These are phyloP conservation scores for Ganoderma lingzhi DNA, from an alignment of 1,284 basidiomycete species.

Conservation along the genomic window DNA sequence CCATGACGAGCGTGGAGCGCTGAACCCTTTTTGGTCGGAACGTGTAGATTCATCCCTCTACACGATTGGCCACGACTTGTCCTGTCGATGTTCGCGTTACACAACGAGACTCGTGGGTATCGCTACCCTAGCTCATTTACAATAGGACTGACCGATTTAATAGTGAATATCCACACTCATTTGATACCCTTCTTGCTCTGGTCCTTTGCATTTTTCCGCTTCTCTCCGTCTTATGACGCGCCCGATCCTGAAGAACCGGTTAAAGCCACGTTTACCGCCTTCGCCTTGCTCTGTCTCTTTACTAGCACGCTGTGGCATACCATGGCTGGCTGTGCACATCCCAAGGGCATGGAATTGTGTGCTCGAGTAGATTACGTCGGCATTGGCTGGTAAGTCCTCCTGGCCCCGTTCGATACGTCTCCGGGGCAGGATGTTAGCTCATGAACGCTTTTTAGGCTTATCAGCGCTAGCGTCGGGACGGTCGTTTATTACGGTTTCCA, in stretches of 20 bases:
- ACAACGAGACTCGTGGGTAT: conserved; percentile 87
- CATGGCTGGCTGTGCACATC: conserved; percentile 83
- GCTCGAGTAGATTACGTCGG: conserved; percentile 85
- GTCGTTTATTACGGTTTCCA: conserved; percentile 80
- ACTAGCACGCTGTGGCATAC: conserved; percentile 84
- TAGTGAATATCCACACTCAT: conserved; percentile 94
- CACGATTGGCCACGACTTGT: conserved; percentile 78
- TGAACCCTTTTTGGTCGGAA: conserved; percentile 11
- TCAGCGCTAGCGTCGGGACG: conserved; percentile 75
- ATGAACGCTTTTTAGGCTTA: conserved; percentile 58
- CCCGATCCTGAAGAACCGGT: conserved; percentile 56
- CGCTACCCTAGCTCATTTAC: conserved; percentile 1
- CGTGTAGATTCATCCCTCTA: conserved; percentile 85
- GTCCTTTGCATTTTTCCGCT: conserved; percentile 57
- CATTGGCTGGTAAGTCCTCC: conserved; percentile 72
- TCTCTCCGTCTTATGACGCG: conserved; percentile 46
- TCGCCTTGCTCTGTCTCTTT: conserved; percentile 77
- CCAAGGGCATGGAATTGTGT: conserved; percentile 75
- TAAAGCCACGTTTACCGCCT: conserved; percentile 63
- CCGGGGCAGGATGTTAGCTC: not conserved
- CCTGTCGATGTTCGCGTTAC: conserved; percentile 77
- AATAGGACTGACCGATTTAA: conserved; percentile 10
- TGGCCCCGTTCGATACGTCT: conserved; percentile 9
- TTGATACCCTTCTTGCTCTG: conserved; percentile 81
- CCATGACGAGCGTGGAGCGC: not conserved